Evolutionary conservation across 768 basidiomycete species (phyloP).

Genomic region (Pleurotus cornucopiae): DNA sequence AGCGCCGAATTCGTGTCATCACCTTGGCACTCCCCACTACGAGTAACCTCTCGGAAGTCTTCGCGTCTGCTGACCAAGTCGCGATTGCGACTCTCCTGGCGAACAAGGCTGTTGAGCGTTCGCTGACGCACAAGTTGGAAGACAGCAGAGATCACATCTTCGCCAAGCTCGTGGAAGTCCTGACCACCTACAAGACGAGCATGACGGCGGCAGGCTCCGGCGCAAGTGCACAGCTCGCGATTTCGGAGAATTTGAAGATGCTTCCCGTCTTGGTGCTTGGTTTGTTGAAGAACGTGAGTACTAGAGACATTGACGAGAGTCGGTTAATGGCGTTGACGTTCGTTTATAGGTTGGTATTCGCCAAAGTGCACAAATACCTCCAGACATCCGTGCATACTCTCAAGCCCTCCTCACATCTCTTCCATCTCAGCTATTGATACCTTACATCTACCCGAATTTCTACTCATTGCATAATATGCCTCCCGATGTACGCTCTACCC

Average conservation of each 20-base stretch:
- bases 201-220: slow-evolving; percentile 94
- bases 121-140: slow-evolving; percentile 81
- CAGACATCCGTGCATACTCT: slow-evolving; percentile 93
- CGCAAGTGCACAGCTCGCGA: slow-evolving; percentile 89
- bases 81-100: slow-evolving; percentile 81
- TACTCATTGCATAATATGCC: slow-evolving; percentile 97
- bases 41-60: slow-evolving; percentile 82
- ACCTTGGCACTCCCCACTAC: slow-evolving; percentile 88
- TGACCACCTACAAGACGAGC: slow-evolving; percentile 88
- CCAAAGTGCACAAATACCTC: slow-evolving; percentile 95
- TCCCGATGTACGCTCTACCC: slow-evolving; percentile 57
- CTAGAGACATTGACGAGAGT: not conserved
- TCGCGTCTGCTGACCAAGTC: slow-evolving; percentile 86
- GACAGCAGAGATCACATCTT: slow-evolving; percentile 83
- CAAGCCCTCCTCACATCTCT: slow-evolving; percentile 88
- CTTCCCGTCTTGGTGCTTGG: slow-evolving; percentile 88
- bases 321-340: not conserved
- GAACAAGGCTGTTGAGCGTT: slow-evolving; percentile 90
- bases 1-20: slow-evolving; percentile 88
- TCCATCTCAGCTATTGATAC: slow-evolving; percentile 86
- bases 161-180: slow-evolving; percentile 80
- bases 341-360: slow-evolving; percentile 77
- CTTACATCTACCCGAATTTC: slow-evolving; percentile 93
- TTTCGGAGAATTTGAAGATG: slow-evolving; percentile 93
- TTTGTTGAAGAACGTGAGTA: slow-evolving; percentile 84